Evolutionary conservation across 331 rosid species (phyloP), one percentile per base, ranked within the genome.

Genomic region (Quercus tomentella): DNA sequence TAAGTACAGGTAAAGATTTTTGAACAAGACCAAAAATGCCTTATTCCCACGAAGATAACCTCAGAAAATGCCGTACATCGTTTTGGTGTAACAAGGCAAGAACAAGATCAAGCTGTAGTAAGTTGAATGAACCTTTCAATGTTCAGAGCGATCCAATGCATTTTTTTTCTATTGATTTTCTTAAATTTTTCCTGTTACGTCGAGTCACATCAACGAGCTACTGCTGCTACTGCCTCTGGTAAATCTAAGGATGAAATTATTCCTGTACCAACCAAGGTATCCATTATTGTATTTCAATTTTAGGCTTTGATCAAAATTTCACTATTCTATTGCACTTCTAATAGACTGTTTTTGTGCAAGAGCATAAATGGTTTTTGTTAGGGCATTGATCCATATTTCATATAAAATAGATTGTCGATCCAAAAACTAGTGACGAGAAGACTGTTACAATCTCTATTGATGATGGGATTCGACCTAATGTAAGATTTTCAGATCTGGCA

Each of bases 91-190:
- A 77, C 97, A 37, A 89, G 97, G 85, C 76, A 84, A 86, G 93
- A 90, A 77, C 97, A 95, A 82, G 99, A 95, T 88, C 90, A 89
- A 86, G 99, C 96, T 76, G 93, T 92, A 10, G 94, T 95, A 81
- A 84, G 97, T 88, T 82, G 70, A 52, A 84, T 79, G 73, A 65
- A 79, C 76, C 52, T 83, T 25, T 49, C 17, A 67, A 8, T 21
- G 33, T 56, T 15, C 16, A 35, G 49, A 25, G 71, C 20, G 14
- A 52, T 77, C 23, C 65, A 20, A 26, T 30, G 43, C 15, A 41
- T 18, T 71, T 54, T 68, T 3, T 58, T 66, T 31, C 70, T 15
- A 66, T 26, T 77, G 75, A 78, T 62, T 76, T 70, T 78, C 35
- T 35, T 49, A 43, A 65, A 11, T 73, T 17, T 45, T 30, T 86